A percentile compares a stretch with the other conserved stretches of the same genome.
These are phyloP conservation scores for Triangularia setosa DNA, from an alignment of 2,329 filamentous ascomycete species.

Conservation along the genomic window DNA sequence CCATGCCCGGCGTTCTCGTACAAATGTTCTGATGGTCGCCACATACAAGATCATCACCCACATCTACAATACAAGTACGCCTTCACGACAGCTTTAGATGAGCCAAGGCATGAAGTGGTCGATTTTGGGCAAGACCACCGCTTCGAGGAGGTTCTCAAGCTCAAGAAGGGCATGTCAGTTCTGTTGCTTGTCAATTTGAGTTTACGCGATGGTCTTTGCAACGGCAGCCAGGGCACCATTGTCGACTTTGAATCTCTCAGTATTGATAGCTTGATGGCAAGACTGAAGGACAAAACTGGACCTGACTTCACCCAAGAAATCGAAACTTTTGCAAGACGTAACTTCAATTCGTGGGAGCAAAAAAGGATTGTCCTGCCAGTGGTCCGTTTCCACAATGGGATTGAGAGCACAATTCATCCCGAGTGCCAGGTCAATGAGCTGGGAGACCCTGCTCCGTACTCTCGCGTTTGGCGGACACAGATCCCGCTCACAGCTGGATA, in stretches of 20 bases:
- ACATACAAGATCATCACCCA: slow-evolving; percentile 19
- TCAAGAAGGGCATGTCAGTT: slow-evolving; percentile 50
- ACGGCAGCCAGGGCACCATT: slow-evolving; percentile 46
- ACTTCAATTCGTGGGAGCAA: background rate
- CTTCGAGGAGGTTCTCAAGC: slow-evolving; percentile 39
- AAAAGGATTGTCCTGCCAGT: slow-evolving; percentile 36
- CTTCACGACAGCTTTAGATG: slow-evolving; percentile 29
- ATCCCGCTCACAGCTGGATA: slow-evolving; percentile 57
- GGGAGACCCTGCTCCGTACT: slow-evolving; percentile 43
- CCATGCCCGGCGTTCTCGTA: slow-evolving; percentile 29
- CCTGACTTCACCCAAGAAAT: slow-evolving; percentile 27
- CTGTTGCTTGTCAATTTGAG: slow-evolving; percentile 50
- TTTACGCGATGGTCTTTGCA: slow-evolving; percentile 39
- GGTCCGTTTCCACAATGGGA: slow-evolving; percentile 50
- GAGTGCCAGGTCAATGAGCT: slow-evolving; percentile 47
- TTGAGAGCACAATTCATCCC: slow-evolving; percentile 43
- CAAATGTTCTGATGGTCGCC: slow-evolving; percentile 34
- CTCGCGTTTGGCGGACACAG: slow-evolving; percentile 53
- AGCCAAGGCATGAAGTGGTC: slow-evolving; percentile 29
- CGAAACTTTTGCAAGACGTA: slow-evolving; percentile 33
- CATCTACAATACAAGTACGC: slow-evolving; percentile 25
- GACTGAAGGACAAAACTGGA: slow-evolving; percentile 14
- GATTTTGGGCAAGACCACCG: slow-evolving; percentile 38
- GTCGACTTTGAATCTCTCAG: slow-evolving; percentile 40
- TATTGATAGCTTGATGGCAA: slow-evolving; percentile 20